Base-by-base conservation (phyloP, 1,284 basidiomycete species). In the Cutaneotrichosporon sp. region DNA sequence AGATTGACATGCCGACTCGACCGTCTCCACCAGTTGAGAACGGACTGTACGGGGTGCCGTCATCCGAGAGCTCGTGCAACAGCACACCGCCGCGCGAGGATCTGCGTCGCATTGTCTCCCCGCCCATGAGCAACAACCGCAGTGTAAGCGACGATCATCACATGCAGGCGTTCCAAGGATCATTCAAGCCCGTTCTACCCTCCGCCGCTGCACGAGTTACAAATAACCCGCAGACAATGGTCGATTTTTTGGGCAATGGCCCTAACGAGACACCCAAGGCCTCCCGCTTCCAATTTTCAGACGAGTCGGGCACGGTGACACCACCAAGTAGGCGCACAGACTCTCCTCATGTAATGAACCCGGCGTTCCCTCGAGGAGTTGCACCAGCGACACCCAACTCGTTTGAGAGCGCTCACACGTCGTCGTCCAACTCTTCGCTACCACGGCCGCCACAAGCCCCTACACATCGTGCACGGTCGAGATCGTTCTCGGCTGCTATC, bases 401-500 rank as follows among this genome's bases (percentile, higher is more conserved):
- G 51, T 53, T 34, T 30, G 51, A 53, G 30, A 53, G 51, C 30
- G 8, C 16, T 7, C 13, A 31, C 30, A 32, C 31, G 16, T 53
- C 51, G 30, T 51, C 50, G 1, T 53, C 51, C 26, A 53, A 32
- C 31, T 53, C 51, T 30, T 53, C 49, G 9, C 22, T 31, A 22
- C 13, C 22, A 26, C 49, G 22, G 49, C 49, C 49, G 14, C 21
- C 49, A 31, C 51, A 53, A 6, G 42, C 16, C 5, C 51, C 51
- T 8, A 34, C 51, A 18, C 51, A 53, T 30, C 51, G 51, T n/a
- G 51, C 60, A 1, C 52, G 60, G 11, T 76, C 77, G 11, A 52
- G 76, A 26, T 76, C 72, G 8, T 78, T 80, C 65, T 76, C 75
- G 0, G 73, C 74, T 4, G 66, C 73, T 1, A 64, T 78, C 26